Evolutionary conservation across 176 grass and related monocot species (phyloP), one percentile per base, ranked within the genome.

Genomic region (Avena atlantica): DNA sequence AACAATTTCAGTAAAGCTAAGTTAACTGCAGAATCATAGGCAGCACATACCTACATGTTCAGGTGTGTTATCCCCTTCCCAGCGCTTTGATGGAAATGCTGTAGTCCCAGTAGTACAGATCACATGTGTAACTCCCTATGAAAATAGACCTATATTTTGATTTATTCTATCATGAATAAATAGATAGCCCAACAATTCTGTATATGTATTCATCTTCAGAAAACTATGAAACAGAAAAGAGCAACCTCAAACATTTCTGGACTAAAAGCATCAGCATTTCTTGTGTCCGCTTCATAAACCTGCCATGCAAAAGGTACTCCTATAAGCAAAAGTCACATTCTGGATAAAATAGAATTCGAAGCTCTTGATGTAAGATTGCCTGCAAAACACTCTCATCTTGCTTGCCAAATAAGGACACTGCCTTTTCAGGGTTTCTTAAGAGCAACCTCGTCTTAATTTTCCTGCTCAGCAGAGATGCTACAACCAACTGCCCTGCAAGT

Each of bases 71-170:
- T 98, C 93, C 51, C 96, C 96, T 72, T 93, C 90, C 96, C 96
- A 98, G 25, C 96, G 93, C 72, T 87, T 98, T 52, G 96, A 98
- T n/a, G 96, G 96, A 83, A 98, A 98, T 89, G 96, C 93, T 60
- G 96, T 98, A 81, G 93, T 98, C 83, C 96, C 93, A 86, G 93
- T 98, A 75, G 88, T 94, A 86, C 96, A 98, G 74, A 98, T 94
- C 65, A 94, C 92, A 87, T 98, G 93, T 3, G 96, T 95, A 78
- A 95, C 96, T 92, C 96, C 96, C 96, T 98, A 91, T 90, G 88
- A 95, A 94, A 95, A 88, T 89, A 91, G 74, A 89, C 17, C 90
- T 95, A 98, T 92, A 92, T 77, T 87, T 94, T 84, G 88, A 87
- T 86, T 91, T 93, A 85, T 90, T 83, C 77, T 86, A 85, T 89